Evolutionary conservation across 2,329 filamentous ascomycete genomes (phyloP).

Genomic region (Pleomassaria siparia): DNA sequence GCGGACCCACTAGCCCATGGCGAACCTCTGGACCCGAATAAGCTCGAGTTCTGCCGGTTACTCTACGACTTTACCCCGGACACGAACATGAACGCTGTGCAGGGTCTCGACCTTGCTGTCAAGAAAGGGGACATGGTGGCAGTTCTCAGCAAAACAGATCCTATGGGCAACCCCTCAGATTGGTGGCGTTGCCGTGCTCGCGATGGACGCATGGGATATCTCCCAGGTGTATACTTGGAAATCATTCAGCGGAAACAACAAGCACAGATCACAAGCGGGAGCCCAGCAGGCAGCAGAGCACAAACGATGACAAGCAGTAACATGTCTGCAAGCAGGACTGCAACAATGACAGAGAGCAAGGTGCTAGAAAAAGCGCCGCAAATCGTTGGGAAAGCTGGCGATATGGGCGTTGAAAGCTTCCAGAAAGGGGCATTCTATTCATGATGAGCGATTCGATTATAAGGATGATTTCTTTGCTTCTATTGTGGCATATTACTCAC

Average conservation of each 20-base stretch:
- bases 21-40: conserved; percentile 73
- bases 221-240: conserved; percentile 89
- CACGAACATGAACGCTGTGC: conserved; percentile 51
- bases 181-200: conserved; percentile 96
- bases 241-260: conserved; percentile 62
- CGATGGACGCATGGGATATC: conserved; percentile 86
- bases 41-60: conserved; percentile 94
- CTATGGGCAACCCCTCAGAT: conserved; percentile 86
- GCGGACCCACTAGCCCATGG: conserved; percentile 51
- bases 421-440: conserved; percentile 71
- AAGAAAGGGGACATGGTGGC: conserved; percentile 96
- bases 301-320: conserved; percentile 57
- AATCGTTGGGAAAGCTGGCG: conserved; percentile 61
- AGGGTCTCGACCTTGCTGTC: conserved; percentile 84
- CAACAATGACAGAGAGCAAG: conserved; percentile 49
- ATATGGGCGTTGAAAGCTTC: conserved; percentile 69
- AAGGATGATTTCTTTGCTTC: conserved; percentile 5
- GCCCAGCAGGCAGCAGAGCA: conserved; percentile 51
- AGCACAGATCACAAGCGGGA: conserved; percentile 48
- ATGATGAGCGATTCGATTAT: conserved; percentile 38
- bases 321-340: conserved; percentile 42
- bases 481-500: conserved; percentile 5
- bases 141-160: conserved; percentile 88
- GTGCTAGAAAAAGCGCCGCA: conserved; percentile 49
- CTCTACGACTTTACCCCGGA: conserved; percentile 93